Percentiles rank a stretch among this genome's conserved stretches.
phyloP scores from a whole-genome alignment of 495 filamentous ascomycete species.

The Aspergillus asperescens region DNA sequence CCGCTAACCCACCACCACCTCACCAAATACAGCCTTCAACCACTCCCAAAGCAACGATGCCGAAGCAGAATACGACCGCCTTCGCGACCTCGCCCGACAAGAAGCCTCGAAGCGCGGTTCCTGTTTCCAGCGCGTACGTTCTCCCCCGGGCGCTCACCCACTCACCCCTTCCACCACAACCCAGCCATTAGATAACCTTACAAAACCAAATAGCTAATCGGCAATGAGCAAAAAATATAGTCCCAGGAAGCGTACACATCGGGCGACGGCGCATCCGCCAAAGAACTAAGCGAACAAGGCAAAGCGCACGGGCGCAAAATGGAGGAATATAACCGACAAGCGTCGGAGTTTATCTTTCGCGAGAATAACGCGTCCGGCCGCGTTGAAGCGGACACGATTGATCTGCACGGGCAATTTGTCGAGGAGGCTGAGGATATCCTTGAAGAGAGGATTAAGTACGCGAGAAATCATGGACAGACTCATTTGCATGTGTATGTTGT shows the following conservation, averaged over 20 bases:
- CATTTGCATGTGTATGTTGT: slow-evolving; percentile 72
- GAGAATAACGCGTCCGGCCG: slow-evolving; percentile 76
- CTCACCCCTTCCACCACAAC: background rate
- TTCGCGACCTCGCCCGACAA: slow-evolving; percentile 73
- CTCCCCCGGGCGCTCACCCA: background rate
- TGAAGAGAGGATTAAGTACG: slow-evolving; percentile 72
- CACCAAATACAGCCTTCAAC: slow-evolving; percentile 78
- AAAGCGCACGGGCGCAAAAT: slow-evolving; percentile 74
- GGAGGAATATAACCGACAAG: slow-evolving; percentile 80
- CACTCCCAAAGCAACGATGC: slow-evolving; percentile 58
- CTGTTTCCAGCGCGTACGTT: slow-evolving; percentile 65
- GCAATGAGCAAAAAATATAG: slow-evolving; percentile 30
- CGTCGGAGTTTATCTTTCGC: slow-evolving; percentile 88
- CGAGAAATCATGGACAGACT: slow-evolving; percentile 61
- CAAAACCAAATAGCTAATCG: background rate
- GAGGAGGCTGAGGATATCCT: slow-evolving; percentile 90
- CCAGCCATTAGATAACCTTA: background rate
- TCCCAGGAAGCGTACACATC: slow-evolving; percentile 72
- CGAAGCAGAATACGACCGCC: slow-evolving; percentile 87
- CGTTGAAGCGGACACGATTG: slow-evolving; percentile 75
- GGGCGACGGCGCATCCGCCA: slow-evolving; percentile 74
- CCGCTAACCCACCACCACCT: slow-evolving; percentile 6
- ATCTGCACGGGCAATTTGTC: slow-evolving; percentile 89
- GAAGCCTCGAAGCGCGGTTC: slow-evolving; percentile 68
- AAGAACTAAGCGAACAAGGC: slow-evolving; percentile 74